Evolutionary conservation across 2,329 filamentous ascomycete species (phyloP).

Genomic region (Sarocladium brachiariae): DNA sequence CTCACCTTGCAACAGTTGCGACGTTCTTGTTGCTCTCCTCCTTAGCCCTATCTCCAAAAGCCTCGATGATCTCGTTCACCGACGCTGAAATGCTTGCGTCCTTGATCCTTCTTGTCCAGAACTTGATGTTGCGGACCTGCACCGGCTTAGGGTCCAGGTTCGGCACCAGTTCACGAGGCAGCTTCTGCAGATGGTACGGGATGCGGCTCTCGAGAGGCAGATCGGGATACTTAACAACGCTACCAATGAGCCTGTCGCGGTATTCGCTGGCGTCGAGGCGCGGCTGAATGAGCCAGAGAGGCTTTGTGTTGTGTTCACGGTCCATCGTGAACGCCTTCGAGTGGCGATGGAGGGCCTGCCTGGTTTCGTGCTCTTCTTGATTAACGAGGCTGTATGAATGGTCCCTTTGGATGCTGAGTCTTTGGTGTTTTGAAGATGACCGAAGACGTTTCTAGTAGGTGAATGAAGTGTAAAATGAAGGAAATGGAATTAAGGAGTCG

Average conservation of each 20-base stretch:
- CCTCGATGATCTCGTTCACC: constrained; percentile 20
- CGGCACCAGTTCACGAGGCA: constrained; percentile 18
- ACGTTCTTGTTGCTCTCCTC: constrained; percentile 15
- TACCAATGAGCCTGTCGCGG: constrained; percentile 23
- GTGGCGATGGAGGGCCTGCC: not conserved
- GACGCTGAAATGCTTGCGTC: constrained; percentile 19
- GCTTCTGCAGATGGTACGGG: constrained; percentile 16
- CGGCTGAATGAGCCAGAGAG: constrained; percentile 22
- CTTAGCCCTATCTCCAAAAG: constrained; percentile 19
- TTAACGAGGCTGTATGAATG: not conserved
- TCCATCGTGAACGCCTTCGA: not conserved
- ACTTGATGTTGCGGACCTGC: constrained; percentile 20
- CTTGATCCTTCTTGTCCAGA: constrained; percentile 21
- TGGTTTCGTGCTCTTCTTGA: not conserved
- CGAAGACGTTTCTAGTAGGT: not conserved
- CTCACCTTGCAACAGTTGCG: constrained; percentile 19
- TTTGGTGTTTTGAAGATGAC: not conserved
- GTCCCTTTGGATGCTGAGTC: no score
- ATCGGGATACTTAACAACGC: constrained; percentile 22
- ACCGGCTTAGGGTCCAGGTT: constrained; percentile 22
- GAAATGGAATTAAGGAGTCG: not conserved
- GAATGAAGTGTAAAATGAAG: no score
- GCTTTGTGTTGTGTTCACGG: constrained; percentile 15
- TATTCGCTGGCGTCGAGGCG: constrained; percentile 21
- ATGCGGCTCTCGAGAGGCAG: constrained; percentile 20